Evolutionary conservation across 2,329 filamentous ascomycete species (phyloP).

Genomic region (Clarireedia homoeocarpa): DNA sequence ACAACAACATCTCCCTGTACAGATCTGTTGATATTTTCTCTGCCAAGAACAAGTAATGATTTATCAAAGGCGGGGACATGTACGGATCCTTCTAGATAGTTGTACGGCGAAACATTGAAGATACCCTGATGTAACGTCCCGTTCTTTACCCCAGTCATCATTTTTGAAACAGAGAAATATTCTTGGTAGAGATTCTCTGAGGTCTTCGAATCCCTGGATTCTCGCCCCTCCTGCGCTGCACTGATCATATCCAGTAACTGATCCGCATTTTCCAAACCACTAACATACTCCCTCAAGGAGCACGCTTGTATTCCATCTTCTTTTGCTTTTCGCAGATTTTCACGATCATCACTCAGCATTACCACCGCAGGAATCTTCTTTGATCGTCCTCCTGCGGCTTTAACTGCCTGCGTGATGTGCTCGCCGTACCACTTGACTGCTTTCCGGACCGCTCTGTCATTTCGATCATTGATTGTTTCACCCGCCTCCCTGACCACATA

Average conservation of each 20-base stretch:
- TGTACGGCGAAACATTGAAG: conserved; percentile 96
- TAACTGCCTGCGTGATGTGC: conserved; percentile 61
- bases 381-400: conserved; percentile 41
- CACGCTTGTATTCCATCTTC: conserved; percentile 63
- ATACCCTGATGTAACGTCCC: conserved; percentile 88
- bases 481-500: conserved; percentile 66
- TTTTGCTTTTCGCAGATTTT: conserved; percentile 76
- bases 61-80: conserved; percentile 87
- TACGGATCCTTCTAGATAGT: conserved; percentile 91
- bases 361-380: conserved; percentile 67
- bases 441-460: conserved; percentile 81
- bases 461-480: conserved; percentile 92
- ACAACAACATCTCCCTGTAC: conserved; percentile 90
- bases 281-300: conserved; percentile 71
- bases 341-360: conserved; percentile 89
- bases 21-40: conserved; percentile 92
- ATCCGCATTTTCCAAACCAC: conserved; percentile 73
- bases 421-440: conserved; percentile 86
- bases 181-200: conserved; percentile 74
- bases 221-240: conserved; percentile 61
- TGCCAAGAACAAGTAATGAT: conserved; percentile 75
- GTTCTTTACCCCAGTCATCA: conserved; percentile 88
- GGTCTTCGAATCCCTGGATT: conserved; percentile 55
- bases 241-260: conserved; percentile 89
- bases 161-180: conserved; percentile 79